Percentiles rank a stretch among this genome's conserved stretches.
Conservation (phyloP, 495 filamentous ascomycete genomes). For the Aspergillus sclerotioniger region DNA sequence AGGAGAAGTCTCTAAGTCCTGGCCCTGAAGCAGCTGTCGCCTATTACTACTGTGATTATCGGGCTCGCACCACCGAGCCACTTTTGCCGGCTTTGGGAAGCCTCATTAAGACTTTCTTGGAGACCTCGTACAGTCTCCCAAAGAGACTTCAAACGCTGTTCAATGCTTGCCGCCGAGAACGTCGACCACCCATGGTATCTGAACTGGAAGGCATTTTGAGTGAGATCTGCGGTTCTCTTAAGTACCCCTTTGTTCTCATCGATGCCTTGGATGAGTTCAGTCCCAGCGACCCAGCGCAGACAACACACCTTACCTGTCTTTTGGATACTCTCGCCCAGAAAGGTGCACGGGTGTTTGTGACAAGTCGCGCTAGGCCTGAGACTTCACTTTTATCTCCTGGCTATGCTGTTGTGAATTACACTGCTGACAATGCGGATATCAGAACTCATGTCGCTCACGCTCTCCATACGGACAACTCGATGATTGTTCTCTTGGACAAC, state of each 20-base stretch:
- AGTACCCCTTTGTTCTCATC: not conserved
- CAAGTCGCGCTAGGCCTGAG: not conserved
- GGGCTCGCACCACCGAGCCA: not conserved
- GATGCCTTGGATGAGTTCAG: constrained; percentile 12
- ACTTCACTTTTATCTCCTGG: not conserved
- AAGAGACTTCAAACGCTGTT: not conserved
- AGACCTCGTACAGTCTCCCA: not conserved
- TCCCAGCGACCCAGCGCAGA: not conserved
- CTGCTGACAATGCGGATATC: not conserved
- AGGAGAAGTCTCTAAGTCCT: too few relatives aligned
- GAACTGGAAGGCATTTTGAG: constrained; percentile 1
- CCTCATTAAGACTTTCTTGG: not conserved
- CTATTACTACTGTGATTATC: constrained; percentile 11
- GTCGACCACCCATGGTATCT: not conserved
- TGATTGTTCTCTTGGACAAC: constrained; percentile 1
- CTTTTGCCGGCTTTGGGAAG: not conserved
- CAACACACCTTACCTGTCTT: not conserved
- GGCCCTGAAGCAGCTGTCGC: not conserved
- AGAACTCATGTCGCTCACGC: not conserved
- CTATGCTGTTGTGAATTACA: not conserved
- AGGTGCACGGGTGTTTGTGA: constrained; percentile 2
- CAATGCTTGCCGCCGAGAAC: not conserved
- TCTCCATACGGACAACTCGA: not conserved
- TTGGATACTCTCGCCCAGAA: not conserved
- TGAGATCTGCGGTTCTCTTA: not conserved